Conservation (phyloP, 2,329 filamentous ascomycete genomes). For the Fusarium sp. region DNA sequence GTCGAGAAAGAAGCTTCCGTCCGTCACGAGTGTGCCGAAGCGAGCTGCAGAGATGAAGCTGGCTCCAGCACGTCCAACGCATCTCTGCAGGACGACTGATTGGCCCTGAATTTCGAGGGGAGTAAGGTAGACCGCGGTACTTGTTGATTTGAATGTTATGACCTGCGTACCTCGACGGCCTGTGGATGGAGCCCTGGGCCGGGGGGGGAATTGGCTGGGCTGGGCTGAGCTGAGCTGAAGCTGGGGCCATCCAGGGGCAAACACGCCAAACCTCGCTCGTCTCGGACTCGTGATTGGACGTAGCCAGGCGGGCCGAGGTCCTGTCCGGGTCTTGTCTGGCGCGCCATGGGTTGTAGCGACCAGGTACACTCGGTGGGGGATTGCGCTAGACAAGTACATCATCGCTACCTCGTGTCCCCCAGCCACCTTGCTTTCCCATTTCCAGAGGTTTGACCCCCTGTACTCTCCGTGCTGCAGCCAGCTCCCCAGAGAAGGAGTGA, state of each 20-base stretch:
- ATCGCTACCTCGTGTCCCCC: conserved; percentile 25
- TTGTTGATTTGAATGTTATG: background rate
- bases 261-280: conserved; percentile 14
- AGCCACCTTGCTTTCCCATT: conserved; percentile 30
- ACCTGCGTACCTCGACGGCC: background rate
- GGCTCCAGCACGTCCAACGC: conserved; percentile 4
- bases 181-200: background rate
- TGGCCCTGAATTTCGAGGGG: background rate
- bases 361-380: conserved; percentile 10
- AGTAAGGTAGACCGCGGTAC: conserved; percentile 7
- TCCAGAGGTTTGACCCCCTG: conserved; percentile 20
- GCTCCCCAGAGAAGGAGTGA: background rate
- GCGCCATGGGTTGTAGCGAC: conserved; percentile 9
- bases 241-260: conserved; percentile 36
- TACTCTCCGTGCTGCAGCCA: conserved; percentile 22
- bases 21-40: background rate
- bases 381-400: conserved; percentile 9
- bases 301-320: conserved; percentile 33
- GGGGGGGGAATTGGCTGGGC: conserved; percentile 6
- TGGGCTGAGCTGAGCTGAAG: conserved; percentile 29
- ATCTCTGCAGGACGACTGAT: conserved; percentile 22
- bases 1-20: background rate
- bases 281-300: conserved; percentile 18
- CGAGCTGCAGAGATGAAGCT: conserved; percentile 29
- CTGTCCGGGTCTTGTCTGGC: background rate